A percentile compares a stretch with the other conserved stretches of the same genome.
Evolutionary conservation across 2,329 filamentous ascomycete species (phyloP).

Genomic region (Aotearoamyces nothofagi): DNA sequence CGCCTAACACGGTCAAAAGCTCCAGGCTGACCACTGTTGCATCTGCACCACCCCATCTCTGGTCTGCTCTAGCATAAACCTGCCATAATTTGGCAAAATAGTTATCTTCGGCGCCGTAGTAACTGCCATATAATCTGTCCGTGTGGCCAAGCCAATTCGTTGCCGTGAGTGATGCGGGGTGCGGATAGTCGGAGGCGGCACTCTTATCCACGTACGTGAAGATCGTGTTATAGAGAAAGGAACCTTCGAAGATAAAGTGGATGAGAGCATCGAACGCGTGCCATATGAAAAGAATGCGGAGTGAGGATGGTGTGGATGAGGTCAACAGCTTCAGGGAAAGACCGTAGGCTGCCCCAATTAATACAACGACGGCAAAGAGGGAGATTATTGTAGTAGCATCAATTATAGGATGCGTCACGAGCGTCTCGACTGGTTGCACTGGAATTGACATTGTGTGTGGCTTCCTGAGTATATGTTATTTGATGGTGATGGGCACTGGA

Average conservation of each 20-base stretch:
- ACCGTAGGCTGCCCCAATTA: slow-evolving; percentile 33
- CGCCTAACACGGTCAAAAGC: slow-evolving; percentile 47
- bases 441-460: too few relatives aligned
- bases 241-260: slow-evolving; percentile 82
- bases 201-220: slow-evolving; percentile 36
- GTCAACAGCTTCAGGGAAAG: slow-evolving; percentile 32
- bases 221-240: slow-evolving; percentile 89
- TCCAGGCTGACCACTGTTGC: slow-evolving; percentile 48
- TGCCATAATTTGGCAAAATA: slow-evolving; percentile 53
- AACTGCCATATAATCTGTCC: slow-evolving; percentile 37
- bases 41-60: slow-evolving; percentile 47
- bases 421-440: too few relatives aligned
- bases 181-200: too few relatives aligned
- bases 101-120: slow-evolving; percentile 34
- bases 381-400: slow-evolving; percentile 45
- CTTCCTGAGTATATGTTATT: too few relatives aligned
- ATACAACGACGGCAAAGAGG: slow-evolving; percentile 36
- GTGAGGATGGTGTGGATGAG: slow-evolving; percentile 35
- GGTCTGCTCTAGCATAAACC: slow-evolving; percentile 51
- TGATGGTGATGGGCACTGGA: slow-evolving; percentile 1
- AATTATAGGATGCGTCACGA: too few relatives aligned
- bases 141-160: slow-evolving; percentile 32
- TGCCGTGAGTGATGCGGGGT: slow-evolving; percentile 7
- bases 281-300: slow-evolving; percentile 81
- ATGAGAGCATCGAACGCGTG: slow-evolving; percentile 86